phyloP scores from a whole-genome alignment of 208 protist genomes.

The Leishmania mexicana region DNA sequence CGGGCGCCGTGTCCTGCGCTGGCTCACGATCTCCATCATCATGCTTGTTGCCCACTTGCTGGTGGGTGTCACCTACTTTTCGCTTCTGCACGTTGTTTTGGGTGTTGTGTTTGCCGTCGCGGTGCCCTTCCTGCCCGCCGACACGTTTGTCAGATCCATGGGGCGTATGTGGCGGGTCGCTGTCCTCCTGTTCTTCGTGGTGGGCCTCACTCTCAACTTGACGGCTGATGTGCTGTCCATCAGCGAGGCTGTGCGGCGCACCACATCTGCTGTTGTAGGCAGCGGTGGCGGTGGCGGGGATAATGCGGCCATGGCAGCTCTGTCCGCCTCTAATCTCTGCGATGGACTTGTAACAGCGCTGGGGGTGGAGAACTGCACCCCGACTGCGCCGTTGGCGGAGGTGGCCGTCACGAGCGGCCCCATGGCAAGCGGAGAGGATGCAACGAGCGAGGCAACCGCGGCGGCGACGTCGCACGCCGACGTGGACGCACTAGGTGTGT shows the following conservation, averaged over 20 bases:
- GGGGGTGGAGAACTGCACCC: not conserved
- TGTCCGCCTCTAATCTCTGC: not conserved
- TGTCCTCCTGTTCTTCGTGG: constrained; percentile 47
- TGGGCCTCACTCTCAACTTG: constrained; percentile 48
- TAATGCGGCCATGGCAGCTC: constrained; percentile 12
- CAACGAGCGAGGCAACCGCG: not conserved
- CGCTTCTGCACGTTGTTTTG: constrained; percentile 48
- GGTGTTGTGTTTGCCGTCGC: constrained; percentile 42
- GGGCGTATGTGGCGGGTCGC: constrained; percentile 47
- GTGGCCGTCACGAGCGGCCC: not conserved
- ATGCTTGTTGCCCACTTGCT: constrained; percentile 39
- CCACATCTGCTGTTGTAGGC: constrained; percentile 48
- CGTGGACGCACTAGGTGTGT: constrained; percentile 1
- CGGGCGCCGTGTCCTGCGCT: constrained; percentile 42
- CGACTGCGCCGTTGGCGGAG: not conserved
- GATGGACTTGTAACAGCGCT: not conserved
- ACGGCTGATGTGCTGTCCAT: constrained; percentile 54
- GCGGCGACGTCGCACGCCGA: not conserved
- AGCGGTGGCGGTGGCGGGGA: constrained; percentile 10
- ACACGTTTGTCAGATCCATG: constrained; percentile 40
- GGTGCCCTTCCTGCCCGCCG: constrained; percentile 31
- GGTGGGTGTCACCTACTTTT: constrained; percentile 45
- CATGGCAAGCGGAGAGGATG: not conserved
- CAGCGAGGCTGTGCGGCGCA: constrained; percentile 45
- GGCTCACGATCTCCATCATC: constrained; percentile 33